phyloP scores from a whole-genome alignment of 176 grass and related monocot species.

The Themeda triandra region DNA sequence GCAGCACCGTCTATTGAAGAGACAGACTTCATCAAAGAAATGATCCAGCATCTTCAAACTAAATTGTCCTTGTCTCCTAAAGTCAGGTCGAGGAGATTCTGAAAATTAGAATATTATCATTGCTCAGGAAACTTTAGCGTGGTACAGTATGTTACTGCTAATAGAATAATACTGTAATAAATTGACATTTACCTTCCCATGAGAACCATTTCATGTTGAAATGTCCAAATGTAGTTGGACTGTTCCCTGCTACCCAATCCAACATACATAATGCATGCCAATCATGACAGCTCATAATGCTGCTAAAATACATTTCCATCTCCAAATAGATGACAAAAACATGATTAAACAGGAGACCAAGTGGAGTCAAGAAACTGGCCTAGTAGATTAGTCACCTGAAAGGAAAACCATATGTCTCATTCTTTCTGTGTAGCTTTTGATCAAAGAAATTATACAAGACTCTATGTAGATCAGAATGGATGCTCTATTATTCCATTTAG shows the following conservation, averaged over 20 bases:
- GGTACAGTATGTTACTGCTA: neutral
- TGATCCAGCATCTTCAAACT: neutral
- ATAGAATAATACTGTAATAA: neutral
- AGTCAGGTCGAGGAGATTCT: neutral
- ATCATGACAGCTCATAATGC: neutral
- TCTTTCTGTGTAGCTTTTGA: neutral
- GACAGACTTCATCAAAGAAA: constrained; percentile 1
- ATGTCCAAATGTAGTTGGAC: neutral
- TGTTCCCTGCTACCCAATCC: neutral
- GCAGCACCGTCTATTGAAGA: neutral
- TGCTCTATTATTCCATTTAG: constrained; percentile 12
- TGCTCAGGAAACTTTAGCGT: neutral
- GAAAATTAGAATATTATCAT: neutral
- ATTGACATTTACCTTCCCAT: neutral
- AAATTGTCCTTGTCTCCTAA: neutral
- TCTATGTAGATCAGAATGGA: neutral
- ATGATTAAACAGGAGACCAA: constrained; percentile 60
- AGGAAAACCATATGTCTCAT: constrained; percentile 28
- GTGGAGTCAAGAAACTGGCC: constrained; percentile 61
- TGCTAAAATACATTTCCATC: neutral
- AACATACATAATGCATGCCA: neutral
- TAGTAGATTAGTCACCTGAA: constrained; percentile 76
- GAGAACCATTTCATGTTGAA: neutral
- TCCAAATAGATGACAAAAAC: constrained; percentile 4
- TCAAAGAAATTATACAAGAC: neutral